These are phyloP conservation scores for Haematococcus lacustris DNA, from an alignment of 139 green algal species.

Conservation along the genomic window DNA sequence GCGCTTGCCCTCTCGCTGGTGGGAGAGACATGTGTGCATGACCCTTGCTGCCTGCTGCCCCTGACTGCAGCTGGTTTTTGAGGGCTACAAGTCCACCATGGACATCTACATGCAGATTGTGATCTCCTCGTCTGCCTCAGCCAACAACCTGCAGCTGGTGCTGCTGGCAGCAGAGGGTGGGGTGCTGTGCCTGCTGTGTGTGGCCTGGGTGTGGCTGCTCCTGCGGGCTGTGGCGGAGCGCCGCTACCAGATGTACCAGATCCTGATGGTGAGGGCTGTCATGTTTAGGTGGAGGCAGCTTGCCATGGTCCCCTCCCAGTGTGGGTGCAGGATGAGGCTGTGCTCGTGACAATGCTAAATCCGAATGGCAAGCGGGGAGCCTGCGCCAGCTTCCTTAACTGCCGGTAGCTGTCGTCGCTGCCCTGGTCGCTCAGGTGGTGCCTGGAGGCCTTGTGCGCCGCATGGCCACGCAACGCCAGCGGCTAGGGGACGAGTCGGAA, in stretches of 20 bases:
- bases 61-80: neutral
- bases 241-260: neutral
- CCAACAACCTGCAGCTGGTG: slow-evolving; percentile 4
- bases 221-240: neutral
- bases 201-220: neutral
- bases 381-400: no score
- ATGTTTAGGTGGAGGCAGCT: no score
- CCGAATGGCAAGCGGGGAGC: no score
- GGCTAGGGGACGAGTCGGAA: no score
- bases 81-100: neutral
- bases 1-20: no score
- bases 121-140: neutral
- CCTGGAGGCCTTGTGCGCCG: neutral
- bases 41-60: no score
- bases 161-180: neutral
- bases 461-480: slow-evolving; percentile 3
- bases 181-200: neutral
- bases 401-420: no score
- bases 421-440: neutral
- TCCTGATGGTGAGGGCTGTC: neutral
- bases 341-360: no score
- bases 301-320: no score
- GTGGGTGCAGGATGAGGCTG: no score
- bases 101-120: slow-evolving; percentile 3
- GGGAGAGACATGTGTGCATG: no score